Percentiles rank a stretch among this genome's conserved stretches.
Evolutionary conservation across 768 basidiomycete species (phyloP).

Genomic region (Podaxis sp.): DNA sequence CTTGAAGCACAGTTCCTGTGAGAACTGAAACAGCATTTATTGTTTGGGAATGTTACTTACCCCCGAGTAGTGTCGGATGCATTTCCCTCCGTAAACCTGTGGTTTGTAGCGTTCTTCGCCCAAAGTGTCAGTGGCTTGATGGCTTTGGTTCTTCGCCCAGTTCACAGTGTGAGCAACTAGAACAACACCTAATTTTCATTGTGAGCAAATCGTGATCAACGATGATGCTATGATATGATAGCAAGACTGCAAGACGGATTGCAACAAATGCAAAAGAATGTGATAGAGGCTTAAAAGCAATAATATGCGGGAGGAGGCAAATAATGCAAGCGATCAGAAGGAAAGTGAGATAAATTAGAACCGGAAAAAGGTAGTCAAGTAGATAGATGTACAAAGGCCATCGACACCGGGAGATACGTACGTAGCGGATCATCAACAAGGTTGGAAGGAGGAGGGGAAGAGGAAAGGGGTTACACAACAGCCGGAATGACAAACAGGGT

Average conservation of each 20-base stretch:
- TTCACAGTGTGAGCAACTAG: no score
- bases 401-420: background rate
- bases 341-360: background rate
- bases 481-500: background rate
- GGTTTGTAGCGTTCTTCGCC: no score
- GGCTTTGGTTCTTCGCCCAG: no score
- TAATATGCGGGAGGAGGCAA: background rate
- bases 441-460: background rate
- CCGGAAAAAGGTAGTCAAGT: background rate
- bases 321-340: background rate
- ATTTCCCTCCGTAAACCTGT: background rate
- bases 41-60: no score
- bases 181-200: no score
- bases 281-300: background rate
- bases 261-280: background rate
- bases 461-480: background rate
- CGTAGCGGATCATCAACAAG: background rate
- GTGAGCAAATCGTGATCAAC: background rate
- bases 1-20: background rate
- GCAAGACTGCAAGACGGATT: background rate
- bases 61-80: no score
- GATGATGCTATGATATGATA: background rate
- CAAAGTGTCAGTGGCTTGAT: no score
- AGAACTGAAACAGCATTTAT: background rate
- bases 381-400: background rate